Conservation (phyloP, 441 rosid species). For the Iberis amara region DNA sequence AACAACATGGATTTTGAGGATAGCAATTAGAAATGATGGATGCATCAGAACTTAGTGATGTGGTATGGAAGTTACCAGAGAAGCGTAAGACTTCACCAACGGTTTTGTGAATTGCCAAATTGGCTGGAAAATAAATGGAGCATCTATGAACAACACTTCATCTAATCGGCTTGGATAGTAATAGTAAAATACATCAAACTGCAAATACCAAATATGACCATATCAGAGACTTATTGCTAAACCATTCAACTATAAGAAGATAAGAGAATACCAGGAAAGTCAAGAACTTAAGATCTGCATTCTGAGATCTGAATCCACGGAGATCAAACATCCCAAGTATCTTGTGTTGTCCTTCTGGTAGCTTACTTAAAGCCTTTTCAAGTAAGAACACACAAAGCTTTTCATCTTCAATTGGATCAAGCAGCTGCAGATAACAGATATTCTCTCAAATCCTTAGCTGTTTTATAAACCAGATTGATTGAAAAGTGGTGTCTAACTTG, state of each 20-base stretch:
- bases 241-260: conserved; percentile 13
- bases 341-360: conserved; percentile 64
- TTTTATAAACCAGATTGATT: neutral
- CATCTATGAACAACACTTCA: conserved; percentile 85
- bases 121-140: conserved; percentile 83
- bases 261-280: conserved; percentile 66
- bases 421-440: conserved; percentile 39
- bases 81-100: conserved; percentile 60
- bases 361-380: conserved; percentile 78
- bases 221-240: conserved; percentile 11
- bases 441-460: neutral
- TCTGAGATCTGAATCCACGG: conserved; percentile 55
- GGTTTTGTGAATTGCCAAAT: conserved; percentile 86
- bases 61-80: conserved; percentile 51
- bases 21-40: no score
- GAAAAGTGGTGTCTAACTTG: conserved; percentile 33
- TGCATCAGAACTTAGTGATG: conserved; percentile 3
- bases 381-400: conserved; percentile 63
- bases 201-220: conserved; percentile 26
- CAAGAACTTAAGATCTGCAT: conserved; percentile 71
- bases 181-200: conserved; percentile 86
- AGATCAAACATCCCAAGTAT: conserved; percentile 80
- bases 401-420: conserved; percentile 62
- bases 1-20: conserved; percentile 5
- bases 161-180: conserved; percentile 87